A percentile compares a stretch with the other conserved stretches of the same genome.
Evolutionary conservation across 352 stramenopile species (phyloP).

Genomic region (Pythium biforme): DNA sequence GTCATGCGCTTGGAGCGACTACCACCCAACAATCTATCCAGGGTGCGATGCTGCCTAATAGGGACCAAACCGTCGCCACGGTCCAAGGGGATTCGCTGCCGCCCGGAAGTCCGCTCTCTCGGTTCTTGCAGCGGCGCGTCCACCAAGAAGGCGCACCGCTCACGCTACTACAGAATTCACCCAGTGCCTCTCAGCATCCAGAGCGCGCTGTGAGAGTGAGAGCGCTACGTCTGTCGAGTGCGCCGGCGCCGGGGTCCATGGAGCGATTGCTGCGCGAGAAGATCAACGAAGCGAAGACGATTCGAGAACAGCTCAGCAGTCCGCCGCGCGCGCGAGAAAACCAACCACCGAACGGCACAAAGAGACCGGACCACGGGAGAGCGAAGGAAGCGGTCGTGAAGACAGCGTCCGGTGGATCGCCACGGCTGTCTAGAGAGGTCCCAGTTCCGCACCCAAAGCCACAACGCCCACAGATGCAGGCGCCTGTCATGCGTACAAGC

Average conservation of each 20-base stretch:
- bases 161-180: neutral
- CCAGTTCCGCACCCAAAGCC: slow-evolving; percentile 18
- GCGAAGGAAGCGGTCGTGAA: too few species aligned
- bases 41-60: too few species aligned
- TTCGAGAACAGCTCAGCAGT: slow-evolving; percentile 15
- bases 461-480: neutral
- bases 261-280: slow-evolving; percentile 35
- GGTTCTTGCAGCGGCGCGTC: slow-evolving; percentile 27
- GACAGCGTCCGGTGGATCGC: neutral
- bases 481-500: neutral
- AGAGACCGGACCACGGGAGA: neutral
- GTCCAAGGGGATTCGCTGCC: too few species aligned
- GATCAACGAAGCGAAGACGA: slow-evolving; percentile 39
- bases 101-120: slow-evolving; percentile 41
- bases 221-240: neutral
- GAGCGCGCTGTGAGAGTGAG: neutral
- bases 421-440: neutral
- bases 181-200: neutral
- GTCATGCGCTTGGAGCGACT: too few species aligned
- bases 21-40: too few species aligned
- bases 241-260: slow-evolving; percentile 1
- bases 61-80: too few species aligned
- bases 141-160: slow-evolving; percentile 30
- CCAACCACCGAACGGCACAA: slow-evolving; percentile 3
- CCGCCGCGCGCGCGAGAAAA: slow-evolving; percentile 1